Percentiles rank a stretch among this genome's conserved stretches.
phyloP scores from a whole-genome alignment of 1,284 basidiomycete species.

The Cryptococcus sp. region DNA sequence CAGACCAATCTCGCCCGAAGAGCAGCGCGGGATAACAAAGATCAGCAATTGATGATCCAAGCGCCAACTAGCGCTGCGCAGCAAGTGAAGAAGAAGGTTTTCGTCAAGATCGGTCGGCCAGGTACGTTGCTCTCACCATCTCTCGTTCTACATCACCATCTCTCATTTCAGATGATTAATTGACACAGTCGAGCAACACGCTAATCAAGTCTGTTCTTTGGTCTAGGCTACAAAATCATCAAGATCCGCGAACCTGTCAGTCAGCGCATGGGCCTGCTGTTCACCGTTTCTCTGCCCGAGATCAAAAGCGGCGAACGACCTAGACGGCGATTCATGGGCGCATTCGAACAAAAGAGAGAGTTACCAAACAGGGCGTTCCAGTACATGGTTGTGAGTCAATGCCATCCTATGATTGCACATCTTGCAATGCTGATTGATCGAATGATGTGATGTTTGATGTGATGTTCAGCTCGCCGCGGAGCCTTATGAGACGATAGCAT shows the following conservation, averaged over 20 bases:
- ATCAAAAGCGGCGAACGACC: slow-evolving; percentile 85
- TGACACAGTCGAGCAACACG: neutral
- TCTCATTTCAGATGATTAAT: too few species aligned
- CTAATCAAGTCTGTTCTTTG: neutral
- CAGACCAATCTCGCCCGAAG: slow-evolving; percentile 97
- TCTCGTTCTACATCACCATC: too few species aligned
- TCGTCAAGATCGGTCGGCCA: slow-evolving; percentile 95
- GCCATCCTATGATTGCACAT: neutral
- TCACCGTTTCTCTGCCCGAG: slow-evolving; percentile 93
- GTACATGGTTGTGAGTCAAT: slow-evolving; percentile 81
- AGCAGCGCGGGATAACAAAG: slow-evolving; percentile 92
- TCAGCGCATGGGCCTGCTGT: slow-evolving; percentile 79
- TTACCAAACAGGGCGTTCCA: slow-evolving; percentile 94
- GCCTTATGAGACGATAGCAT: slow-evolving; percentile 97
- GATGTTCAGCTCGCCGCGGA: slow-evolving; percentile 84
- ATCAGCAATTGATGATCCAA: slow-evolving; percentile 80
- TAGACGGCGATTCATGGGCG: slow-evolving; percentile 92
- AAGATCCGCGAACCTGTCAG: slow-evolving; percentile 57
- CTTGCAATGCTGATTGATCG: neutral
- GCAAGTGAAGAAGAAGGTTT: slow-evolving; percentile 83
- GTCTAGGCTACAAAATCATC: slow-evolving; percentile 54
- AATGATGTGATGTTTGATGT: slow-evolving; percentile 1
- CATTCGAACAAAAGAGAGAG: slow-evolving; percentile 96
- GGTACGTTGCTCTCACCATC: slow-evolving; percentile 55
- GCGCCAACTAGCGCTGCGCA: slow-evolving; percentile 59